These are phyloP conservation scores for Auxenochlorella protothecoides DNA, from an alignment of 139 green algal species.

Conservation along the genomic window DNA sequence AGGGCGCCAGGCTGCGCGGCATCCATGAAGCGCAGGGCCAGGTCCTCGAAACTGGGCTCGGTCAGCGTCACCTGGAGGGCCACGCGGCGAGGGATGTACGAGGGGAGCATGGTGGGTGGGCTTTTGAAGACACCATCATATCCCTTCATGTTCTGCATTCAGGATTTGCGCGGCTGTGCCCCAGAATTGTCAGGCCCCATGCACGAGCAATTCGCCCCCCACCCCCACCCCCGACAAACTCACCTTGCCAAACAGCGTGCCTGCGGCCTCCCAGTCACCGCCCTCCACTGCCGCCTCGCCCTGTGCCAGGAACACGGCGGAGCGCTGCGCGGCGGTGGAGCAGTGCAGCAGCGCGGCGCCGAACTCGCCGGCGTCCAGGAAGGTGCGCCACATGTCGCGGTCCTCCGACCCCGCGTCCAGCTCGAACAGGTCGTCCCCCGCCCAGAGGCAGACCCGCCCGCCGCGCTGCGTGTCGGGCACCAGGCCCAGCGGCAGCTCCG, in stretches of 20 bases:
- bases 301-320: conserved; percentile 44
- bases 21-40: conserved; percentile 70
- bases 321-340: conserved; percentile 38
- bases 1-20: conserved; percentile 34
- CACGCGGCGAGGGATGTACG: no score
- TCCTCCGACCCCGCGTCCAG: conserved; percentile 43
- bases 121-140: no score
- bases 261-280: conserved; percentile 35
- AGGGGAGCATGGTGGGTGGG: no score
- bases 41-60: conserved; percentile 72
- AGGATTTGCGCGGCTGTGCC: no score
- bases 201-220: no score
- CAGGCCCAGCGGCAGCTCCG: conserved; percentile 21
- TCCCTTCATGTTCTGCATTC: no score
- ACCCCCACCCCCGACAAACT: conserved; percentile 1
- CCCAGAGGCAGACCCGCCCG: neutral
- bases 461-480: conserved; percentile 1
- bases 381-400: conserved; percentile 74
- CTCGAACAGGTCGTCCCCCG: conserved; percentile 34
- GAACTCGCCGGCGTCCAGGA: conserved; percentile 53
- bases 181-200: no score
- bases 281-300: conserved; percentile 37
- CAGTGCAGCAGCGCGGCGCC: conserved; percentile 26
- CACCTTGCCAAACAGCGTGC: conserved; percentile 46
- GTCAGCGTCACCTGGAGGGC: conserved; percentile 22